These are phyloP conservation scores for Gypsophila paniculata DNA, from an alignment of 179 eudicot genomes.

Conservation along the genomic window DNA sequence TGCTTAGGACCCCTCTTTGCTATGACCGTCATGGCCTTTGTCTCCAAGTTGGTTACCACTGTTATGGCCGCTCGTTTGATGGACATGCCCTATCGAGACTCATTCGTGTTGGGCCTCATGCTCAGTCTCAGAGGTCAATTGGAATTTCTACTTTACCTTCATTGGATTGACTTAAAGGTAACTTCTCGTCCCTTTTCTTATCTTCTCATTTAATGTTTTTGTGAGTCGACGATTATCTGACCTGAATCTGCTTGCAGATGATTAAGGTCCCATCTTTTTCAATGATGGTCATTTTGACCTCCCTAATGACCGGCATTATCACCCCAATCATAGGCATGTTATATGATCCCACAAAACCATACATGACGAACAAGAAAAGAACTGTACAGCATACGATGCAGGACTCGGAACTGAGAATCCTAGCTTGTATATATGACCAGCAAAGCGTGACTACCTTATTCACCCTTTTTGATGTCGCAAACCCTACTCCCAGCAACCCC, in stretches of 20 bases:
- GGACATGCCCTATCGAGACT: constrained; percentile 49
- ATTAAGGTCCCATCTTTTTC: constrained; percentile 36
- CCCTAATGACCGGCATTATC: constrained; percentile 39
- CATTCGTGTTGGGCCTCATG: constrained; percentile 51
- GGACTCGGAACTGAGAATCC: constrained; percentile 44
- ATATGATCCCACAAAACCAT: constrained; percentile 68
- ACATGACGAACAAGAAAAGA: constrained; percentile 65
- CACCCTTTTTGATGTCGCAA: constrained; percentile 45
- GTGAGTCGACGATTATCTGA: neutral
- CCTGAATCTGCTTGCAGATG: constrained; percentile 8
- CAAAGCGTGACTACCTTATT: constrained; percentile 48
- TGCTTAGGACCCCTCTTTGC: constrained; percentile 43
- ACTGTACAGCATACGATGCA: constrained; percentile 61
- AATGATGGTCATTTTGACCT: constrained; percentile 47
- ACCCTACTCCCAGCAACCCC: constrained; percentile 43
- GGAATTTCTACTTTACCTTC: constrained; percentile 55
- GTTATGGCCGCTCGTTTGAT: constrained; percentile 36
- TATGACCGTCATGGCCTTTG: constrained; percentile 31
- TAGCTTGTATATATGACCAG: constrained; percentile 50
- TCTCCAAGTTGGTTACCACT: constrained; percentile 43
- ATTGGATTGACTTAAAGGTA: constrained; percentile 73
- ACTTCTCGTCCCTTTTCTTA: neutral
- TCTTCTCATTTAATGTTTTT: neutral
- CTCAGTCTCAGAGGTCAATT: constrained; percentile 73
- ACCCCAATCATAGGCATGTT: constrained; percentile 54